Conservation (phyloP, 257 asterid species). For the Scutellaria galericulata region DNA sequence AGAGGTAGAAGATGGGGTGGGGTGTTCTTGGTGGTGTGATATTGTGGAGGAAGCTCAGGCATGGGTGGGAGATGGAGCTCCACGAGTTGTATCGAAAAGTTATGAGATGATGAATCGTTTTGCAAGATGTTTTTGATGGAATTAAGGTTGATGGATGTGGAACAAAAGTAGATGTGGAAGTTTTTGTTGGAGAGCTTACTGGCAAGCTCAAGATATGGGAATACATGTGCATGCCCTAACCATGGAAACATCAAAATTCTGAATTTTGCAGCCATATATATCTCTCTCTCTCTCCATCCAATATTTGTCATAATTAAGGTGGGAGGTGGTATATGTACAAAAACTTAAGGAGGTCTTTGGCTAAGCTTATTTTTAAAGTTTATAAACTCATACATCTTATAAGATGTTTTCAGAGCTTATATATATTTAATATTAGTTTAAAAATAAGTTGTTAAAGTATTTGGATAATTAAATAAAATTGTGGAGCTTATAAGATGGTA, state of each 20-base stretch:
- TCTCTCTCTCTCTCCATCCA: slow-evolving; percentile 7
- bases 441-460: no score
- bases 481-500: no score
- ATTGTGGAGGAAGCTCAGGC: neutral
- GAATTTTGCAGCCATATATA: neutral
- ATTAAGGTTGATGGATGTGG: slow-evolving; percentile 28
- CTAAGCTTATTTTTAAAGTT: no score
- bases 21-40: slow-evolving; percentile 48
- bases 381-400: no score
- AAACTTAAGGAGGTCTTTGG: no score
- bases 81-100: slow-evolving; percentile 31
- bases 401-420: no score
- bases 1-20: slow-evolving; percentile 31
- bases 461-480: no score
- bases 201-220: slow-evolving; percentile 41
- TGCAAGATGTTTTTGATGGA: slow-evolving; percentile 36
- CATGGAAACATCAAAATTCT: slow-evolving; percentile 45
- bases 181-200: slow-evolving; percentile 26
- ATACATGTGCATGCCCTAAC: slow-evolving; percentile 46
- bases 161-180: slow-evolving; percentile 33
- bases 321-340: no score
- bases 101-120: neutral
- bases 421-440: no score
- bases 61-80: slow-evolving; percentile 42
- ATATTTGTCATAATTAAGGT: slow-evolving; percentile 12